Percentiles rank a stretch among this genome's conserved stretches.
Conservation (phyloP, 345 rosid genomes). For the Arabidopsis thaliana region TAIR10.1 NC_003076.8:1375001-1375500, state of each 20-base stretch:
- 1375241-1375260: not conserved
- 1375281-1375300: constrained; percentile 20
- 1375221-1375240: not conserved
- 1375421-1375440: not conserved
- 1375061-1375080: constrained; percentile 6
- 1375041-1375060: constrained; percentile 9
- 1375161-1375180: too few relatives aligned
- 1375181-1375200: not conserved
- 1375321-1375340: constrained; percentile 16
- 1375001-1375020: constrained; percentile 13
- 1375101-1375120: not conserved
- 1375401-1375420: not conserved
- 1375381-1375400: not conserved
- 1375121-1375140: not conserved
- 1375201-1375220: not conserved
- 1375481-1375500: not conserved
- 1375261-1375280: constrained; percentile 15
- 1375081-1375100: not conserved
- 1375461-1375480: too few relatives aligned
- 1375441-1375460: not conserved
- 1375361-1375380: constrained; percentile 5
- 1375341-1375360: not conserved
- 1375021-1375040: constrained; percentile 7
- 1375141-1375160: too few relatives aligned
- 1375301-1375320: constrained; percentile 28